These are phyloP conservation scores for Ustilago trichophora DNA, from an alignment of 1,284 basidiomycete genomes.

Conservation along the genomic window DNA sequence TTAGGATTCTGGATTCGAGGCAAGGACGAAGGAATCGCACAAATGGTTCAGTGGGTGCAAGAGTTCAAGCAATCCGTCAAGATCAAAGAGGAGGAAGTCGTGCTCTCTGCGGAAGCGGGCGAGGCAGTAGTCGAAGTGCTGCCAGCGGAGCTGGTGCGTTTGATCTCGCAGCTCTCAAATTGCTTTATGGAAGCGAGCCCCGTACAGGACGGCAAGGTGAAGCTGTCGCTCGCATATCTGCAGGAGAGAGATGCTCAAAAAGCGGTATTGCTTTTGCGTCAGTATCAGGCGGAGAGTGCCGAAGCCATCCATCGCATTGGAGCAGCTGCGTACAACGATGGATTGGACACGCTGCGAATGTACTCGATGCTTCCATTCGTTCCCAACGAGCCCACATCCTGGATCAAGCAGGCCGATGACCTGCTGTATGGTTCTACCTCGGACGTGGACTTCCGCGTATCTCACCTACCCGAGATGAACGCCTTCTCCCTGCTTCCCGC, in stretches of 20 bases:
- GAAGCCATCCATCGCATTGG: slow-evolving; percentile 24
- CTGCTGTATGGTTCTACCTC: slow-evolving; percentile 22
- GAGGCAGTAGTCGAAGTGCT: slow-evolving; percentile 4
- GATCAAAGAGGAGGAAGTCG: slow-evolving; percentile 20
- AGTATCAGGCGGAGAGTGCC: slow-evolving; percentile 19
- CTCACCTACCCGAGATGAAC: slow-evolving; percentile 22
- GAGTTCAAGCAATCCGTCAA: slow-evolving; percentile 29
- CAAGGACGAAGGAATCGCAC: slow-evolving; percentile 26
- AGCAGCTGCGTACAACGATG: slow-evolving; percentile 18
- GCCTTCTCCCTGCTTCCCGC: slow-evolving; percentile 12
- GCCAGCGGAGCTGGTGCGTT: slow-evolving; percentile 23
- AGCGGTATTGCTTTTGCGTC: slow-evolving; percentile 30
- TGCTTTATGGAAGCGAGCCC: slow-evolving; percentile 41
- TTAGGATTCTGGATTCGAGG: slow-evolving; percentile 43
- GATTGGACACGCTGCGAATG: slow-evolving; percentile 1
- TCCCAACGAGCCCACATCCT: slow-evolving; percentile 33
- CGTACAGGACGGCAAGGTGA: slow-evolving; percentile 18
- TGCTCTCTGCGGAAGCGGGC: slow-evolving; percentile 10
- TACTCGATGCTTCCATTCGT: slow-evolving; percentile 45
- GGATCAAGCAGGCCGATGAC: slow-evolving; percentile 37
- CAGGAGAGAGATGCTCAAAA: slow-evolving; percentile 25
- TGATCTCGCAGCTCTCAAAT: slow-evolving; percentile 29
- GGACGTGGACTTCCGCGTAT: slow-evolving; percentile 30
- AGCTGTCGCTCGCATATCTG: slow-evolving; percentile 20
- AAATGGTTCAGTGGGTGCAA: slow-evolving; percentile 34